Evolutionary conservation across 495 filamentous ascomycete species (phyloP).

Genomic region (Tuber borchii): DNA sequence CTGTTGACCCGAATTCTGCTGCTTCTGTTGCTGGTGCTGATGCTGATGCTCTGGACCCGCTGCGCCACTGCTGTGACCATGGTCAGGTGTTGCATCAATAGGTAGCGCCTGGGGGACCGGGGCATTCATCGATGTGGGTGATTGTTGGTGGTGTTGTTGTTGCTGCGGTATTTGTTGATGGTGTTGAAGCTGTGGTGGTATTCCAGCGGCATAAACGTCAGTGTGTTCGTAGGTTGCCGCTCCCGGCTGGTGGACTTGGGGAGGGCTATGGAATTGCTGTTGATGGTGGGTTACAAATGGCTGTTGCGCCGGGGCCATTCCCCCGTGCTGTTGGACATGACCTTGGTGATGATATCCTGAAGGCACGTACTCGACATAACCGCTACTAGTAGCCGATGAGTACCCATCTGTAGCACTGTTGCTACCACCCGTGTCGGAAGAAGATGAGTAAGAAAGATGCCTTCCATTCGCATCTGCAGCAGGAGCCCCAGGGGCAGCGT

Average conservation of each 20-base stretch:
- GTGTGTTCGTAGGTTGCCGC: conserved; percentile 16
- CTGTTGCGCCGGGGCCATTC: background rate
- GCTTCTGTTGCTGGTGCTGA: conserved; percentile 14
- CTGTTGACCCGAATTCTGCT: conserved; percentile 29
- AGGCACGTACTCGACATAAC: conserved; percentile 23
- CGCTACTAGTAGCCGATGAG: conserved; percentile 25
- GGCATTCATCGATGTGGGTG: conserved; percentile 19
- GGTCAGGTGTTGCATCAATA: conserved; percentile 3
- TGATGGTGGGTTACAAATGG: conserved; percentile 7
- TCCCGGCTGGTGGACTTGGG: conserved; percentile 11
- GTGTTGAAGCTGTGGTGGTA: conserved; percentile 22
- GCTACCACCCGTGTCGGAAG: conserved; percentile 13
- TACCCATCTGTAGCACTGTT: conserved; percentile 24
- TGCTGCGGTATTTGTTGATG: conserved; percentile 20
- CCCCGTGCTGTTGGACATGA: conserved; percentile 8
- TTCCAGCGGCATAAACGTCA: conserved; percentile 15
- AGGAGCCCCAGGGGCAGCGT: background rate
- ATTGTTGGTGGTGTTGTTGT: conserved; percentile 18
- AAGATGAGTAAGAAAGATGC: conserved; percentile 13
- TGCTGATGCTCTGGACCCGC: conserved; percentile 13
- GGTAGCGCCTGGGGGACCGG: conserved; percentile 22
- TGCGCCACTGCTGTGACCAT: background rate
- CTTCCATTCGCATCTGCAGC: conserved; percentile 12
- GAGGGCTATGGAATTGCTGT: conserved; percentile 13
- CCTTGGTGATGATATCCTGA: conserved; percentile 16